Evolutionary conservation across 495 filamentous ascomycete species (phyloP).

Genomic region (Aspergillus baeticus): DNA sequence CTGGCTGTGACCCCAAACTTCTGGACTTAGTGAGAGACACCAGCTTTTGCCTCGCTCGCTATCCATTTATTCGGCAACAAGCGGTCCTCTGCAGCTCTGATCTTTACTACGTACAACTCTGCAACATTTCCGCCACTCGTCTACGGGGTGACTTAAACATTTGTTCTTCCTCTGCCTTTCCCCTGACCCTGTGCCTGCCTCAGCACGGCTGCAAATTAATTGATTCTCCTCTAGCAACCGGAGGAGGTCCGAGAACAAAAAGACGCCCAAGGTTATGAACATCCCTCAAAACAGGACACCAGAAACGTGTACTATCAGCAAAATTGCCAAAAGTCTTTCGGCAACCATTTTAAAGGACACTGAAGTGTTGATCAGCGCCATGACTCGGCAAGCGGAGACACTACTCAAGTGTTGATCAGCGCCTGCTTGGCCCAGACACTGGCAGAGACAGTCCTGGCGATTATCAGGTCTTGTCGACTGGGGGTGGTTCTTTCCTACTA

Average conservation of each 20-base stretch:
- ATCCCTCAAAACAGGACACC: background rate
- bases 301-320: conserved; percentile 11
- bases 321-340: conserved; percentile 7
- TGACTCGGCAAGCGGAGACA: conserved; percentile 28
- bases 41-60: no score
- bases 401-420: conserved; percentile 39
- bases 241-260: background rate
- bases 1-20: conserved; percentile 10
- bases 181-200: no score
- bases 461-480: conserved; percentile 14
- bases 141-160: no score
- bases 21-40: conserved; percentile 7
- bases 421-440: conserved; percentile 29
- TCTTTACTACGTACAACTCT: conserved; percentile 6
- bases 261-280: conserved; percentile 1
- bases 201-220: no score
- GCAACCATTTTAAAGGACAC: conserved; percentile 13
- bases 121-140: no score
- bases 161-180: conserved; percentile 9
- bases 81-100: conserved; percentile 22
- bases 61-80: conserved; percentile 4
- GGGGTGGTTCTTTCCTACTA: conserved; percentile 11
- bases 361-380: conserved; percentile 28
- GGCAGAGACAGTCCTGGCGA: conserved; percentile 19
- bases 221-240: no score